phyloP scores from a whole-genome alignment of 2,329 filamentous ascomycete genomes.

The Calonectria henricotiae region DNA sequence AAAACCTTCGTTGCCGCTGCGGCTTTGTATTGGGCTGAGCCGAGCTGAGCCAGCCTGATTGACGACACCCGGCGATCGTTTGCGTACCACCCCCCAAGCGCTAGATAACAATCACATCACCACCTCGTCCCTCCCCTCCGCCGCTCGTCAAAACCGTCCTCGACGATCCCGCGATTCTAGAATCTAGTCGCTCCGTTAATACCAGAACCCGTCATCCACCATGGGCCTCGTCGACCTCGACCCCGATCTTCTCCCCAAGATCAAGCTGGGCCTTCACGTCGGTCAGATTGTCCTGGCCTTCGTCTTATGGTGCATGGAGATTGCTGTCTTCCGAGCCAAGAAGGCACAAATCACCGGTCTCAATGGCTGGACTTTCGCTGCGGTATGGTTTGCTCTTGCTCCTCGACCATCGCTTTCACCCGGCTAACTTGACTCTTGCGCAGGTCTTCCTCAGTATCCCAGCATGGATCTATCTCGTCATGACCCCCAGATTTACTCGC shows the following conservation, averaged over 20 bases:
- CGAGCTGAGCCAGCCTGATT: conserved; percentile 27
- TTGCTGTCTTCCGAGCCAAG: conserved; percentile 71
- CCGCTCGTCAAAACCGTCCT: not conserved
- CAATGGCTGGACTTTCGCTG: conserved; percentile 76
- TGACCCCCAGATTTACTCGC: conserved; percentile 76
- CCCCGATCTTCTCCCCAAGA: conserved; percentile 68
- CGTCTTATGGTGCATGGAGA: conserved; percentile 73
- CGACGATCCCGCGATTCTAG: not conserved
- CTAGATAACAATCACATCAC: conserved; percentile 19
- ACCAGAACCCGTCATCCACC: conserved; percentile 31
- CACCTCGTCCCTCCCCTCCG: conserved; percentile 3
- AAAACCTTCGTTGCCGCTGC: not conserved
- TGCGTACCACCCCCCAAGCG: conserved; percentile 13
- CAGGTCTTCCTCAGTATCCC: conserved; percentile 78
- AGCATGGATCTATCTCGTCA: conserved; percentile 76
- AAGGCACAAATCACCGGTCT: conserved; percentile 69
- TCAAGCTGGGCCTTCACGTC: conserved; percentile 73
- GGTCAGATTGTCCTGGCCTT: conserved; percentile 71
- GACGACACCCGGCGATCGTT: conserved; percentile 29
- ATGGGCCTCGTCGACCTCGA: conserved; percentile 70
- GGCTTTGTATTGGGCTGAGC: conserved; percentile 17
- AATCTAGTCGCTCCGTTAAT: not conserved
- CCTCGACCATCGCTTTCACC: not conserved
- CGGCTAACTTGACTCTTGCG: conserved; percentile 32
- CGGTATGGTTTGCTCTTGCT: conserved; percentile 64